Evolutionary conservation across 768 basidiomycete genomes (phyloP).

Genomic region (Arthromyces matolae): DNA sequence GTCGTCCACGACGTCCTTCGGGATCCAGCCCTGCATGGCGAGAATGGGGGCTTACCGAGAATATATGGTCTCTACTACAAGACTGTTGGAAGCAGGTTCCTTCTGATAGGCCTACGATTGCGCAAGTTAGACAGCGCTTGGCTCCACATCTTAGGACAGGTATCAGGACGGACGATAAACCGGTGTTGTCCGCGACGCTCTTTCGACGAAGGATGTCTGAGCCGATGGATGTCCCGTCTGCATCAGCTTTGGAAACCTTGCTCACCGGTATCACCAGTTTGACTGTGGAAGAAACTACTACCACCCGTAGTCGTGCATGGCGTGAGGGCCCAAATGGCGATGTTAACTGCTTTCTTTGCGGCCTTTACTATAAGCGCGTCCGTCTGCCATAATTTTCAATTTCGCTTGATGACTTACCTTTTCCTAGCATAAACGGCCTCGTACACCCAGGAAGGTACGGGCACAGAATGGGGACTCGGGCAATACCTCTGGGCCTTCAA

Average conservation of each 20-base stretch:
- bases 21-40: background rate
- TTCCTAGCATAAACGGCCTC: no score
- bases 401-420: no score
- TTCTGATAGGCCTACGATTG: background rate
- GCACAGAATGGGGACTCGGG: no score
- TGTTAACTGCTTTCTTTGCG: no score
- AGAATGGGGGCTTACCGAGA: background rate
- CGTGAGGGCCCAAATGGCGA: no score
- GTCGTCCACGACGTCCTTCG: background rate
- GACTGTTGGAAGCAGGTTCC: constrained; percentile 2
- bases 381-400: no score
- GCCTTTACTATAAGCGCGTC: no score
- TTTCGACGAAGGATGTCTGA: background rate
- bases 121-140: background rate
- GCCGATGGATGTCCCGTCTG: background rate
- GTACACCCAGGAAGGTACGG: no score
- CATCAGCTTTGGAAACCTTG: background rate
- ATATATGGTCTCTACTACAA: constrained; percentile 3
- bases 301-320: no score
- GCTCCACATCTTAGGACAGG: background rate
- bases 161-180: background rate
- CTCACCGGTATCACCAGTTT: background rate
- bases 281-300: no score
- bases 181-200: background rate
- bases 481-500: no score